Evolutionary conservation across 805 yeast species (phyloP).

Genomic region (Ogataea minuta): DNA sequence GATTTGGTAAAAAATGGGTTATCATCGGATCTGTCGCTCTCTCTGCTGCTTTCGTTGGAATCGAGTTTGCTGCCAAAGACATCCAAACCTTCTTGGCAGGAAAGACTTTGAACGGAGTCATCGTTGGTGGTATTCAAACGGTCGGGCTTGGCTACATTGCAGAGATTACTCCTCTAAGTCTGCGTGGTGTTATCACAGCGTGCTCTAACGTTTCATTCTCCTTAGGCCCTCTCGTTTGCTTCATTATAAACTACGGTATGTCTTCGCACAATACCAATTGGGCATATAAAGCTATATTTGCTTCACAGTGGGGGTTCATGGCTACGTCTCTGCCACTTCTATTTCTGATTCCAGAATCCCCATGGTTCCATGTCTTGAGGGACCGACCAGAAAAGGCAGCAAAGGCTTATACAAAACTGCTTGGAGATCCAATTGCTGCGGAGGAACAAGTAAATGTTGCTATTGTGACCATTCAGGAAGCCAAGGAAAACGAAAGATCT

Average conservation of each 20-base stretch:
- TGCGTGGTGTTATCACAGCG: constrained; percentile 39
- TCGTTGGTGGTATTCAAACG: constrained; percentile 44
- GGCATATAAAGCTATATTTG: constrained; percentile 21
- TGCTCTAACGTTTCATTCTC: constrained; percentile 37
- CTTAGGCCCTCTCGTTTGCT: constrained; percentile 26
- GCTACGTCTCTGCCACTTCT: constrained; percentile 6
- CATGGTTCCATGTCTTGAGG: constrained; percentile 28
- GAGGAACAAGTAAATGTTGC: constrained; percentile 35
- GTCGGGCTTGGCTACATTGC: constrained; percentile 41
- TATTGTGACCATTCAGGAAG: constrained; percentile 29
- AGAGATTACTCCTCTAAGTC: constrained; percentile 49
- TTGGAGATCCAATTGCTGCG: constrained; percentile 29
- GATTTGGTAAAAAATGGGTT: constrained; percentile 37
- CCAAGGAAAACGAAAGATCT: not conserved
- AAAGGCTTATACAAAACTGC: constrained; percentile 33
- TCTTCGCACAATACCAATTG: constrained; percentile 2
- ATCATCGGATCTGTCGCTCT: constrained; percentile 31
- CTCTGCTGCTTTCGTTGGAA: constrained; percentile 37
- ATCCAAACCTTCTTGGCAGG: constrained; percentile 40
- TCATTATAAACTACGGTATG: constrained; percentile 10
- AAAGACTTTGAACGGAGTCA: constrained; percentile 40
- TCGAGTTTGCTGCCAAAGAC: constrained; percentile 40
- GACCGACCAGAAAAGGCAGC: constrained; percentile 42
- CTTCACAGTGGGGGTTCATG: constrained; percentile 22
- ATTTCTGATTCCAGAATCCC: constrained; percentile 22